These are phyloP conservation scores for Zygosaccharomyces rouxii DNA, from an alignment of 805 yeast species.

Conservation along the genomic window DNA sequence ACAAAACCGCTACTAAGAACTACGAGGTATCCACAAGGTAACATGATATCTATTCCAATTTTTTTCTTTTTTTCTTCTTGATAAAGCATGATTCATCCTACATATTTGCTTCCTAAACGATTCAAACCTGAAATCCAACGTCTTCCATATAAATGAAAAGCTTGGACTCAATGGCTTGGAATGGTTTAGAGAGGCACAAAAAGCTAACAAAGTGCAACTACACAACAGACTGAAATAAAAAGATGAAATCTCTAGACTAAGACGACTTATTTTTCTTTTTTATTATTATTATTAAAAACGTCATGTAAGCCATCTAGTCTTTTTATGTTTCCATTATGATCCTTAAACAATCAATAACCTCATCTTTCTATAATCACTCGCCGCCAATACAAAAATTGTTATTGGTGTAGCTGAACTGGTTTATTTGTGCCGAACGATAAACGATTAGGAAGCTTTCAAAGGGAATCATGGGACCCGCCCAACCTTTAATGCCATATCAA, in stretches of 20 bases:
- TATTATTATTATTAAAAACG: neutral
- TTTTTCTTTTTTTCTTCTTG: neutral
- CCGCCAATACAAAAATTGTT: conserved; percentile 1
- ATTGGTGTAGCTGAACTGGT: conserved; percentile 5
- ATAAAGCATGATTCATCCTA: conserved; percentile 7
- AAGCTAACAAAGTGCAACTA: conserved; percentile 8
- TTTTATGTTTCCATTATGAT: neutral
- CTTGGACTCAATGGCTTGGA: neutral
- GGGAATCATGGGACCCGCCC: conserved; percentile 5
- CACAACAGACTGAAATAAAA: conserved; percentile 7
- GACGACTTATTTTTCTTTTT: neutral
- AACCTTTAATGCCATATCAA: conserved; percentile 9
- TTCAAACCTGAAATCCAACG: neutral
- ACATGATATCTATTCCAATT: neutral
- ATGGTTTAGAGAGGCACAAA: conserved; percentile 5
- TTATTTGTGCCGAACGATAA: conserved; percentile 3
- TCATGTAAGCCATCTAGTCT: neutral
- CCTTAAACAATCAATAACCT: conserved; percentile 1
- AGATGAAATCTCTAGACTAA: conserved; percentile 4
- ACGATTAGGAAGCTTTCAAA: conserved; percentile 1
- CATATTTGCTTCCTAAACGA: conserved; percentile 5
- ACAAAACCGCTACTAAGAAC: conserved; percentile 3
- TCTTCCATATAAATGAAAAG: neutral
- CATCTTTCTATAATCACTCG: conserved; percentile 8
- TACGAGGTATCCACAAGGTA: conserved; percentile 3